A percentile compares a stretch with the other conserved stretches of the same genome.
phyloP scores from a whole-genome alignment of 441 rosid genomes.

The Corymbia calophylla region DNA sequence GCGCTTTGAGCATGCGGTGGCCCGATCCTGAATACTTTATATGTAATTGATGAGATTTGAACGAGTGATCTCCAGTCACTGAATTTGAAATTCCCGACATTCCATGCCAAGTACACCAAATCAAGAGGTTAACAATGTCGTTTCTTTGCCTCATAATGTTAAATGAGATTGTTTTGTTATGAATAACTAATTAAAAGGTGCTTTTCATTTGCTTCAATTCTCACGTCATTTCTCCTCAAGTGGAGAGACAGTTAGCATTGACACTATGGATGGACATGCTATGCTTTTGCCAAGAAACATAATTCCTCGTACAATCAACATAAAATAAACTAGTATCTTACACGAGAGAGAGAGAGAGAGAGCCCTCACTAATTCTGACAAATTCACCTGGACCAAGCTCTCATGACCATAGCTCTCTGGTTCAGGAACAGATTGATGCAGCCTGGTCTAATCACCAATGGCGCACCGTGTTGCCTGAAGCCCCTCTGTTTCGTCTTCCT shows the following conservation, averaged over 20 bases:
- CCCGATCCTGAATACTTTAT: not conserved
- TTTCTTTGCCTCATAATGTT: not conserved
- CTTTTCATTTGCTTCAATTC: not conserved
- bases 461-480: not conserved
- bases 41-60: not conserved
- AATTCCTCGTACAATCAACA: not conserved
- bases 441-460: not conserved
- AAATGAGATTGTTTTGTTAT: too few relatives aligned
- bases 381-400: not conserved
- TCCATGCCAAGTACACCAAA: accelerated
- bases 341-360: not conserved
- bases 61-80: accelerated
- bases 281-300: not conserved
- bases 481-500: not conserved
- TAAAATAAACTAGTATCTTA: not conserved
- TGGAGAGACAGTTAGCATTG: not conserved
- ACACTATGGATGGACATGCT: not conserved
- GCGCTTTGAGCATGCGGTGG: not conserved
- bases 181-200: too few relatives aligned
- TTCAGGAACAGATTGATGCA: not conserved
- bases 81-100: accelerated
- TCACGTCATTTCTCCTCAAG: not conserved
- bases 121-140: not conserved
- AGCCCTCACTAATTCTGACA: not conserved
- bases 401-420: not conserved